Evolutionary conservation across 495 filamentous ascomycete species (phyloP).

Genomic region (Penicillium soppii): DNA sequence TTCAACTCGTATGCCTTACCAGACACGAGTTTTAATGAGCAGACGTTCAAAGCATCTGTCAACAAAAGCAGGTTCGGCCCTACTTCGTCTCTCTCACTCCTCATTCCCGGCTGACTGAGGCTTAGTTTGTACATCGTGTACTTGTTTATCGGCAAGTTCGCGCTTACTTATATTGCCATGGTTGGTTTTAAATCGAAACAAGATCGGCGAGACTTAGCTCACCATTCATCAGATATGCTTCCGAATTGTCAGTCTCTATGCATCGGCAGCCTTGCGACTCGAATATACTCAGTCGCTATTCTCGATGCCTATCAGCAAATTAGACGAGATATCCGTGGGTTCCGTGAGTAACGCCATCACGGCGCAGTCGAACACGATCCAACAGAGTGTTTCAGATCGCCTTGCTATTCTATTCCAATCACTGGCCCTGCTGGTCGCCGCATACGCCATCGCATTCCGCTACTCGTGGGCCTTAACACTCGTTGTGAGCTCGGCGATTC

Average conservation of each 20-base stretch:
- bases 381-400: slow-evolving; percentile 65
- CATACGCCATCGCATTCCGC: slow-evolving; percentile 50
- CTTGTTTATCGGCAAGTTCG: slow-evolving; percentile 40
- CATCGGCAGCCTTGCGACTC: slow-evolving; percentile 30
- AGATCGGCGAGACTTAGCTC: not conserved
- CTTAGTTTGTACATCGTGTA: slow-evolving; percentile 34
- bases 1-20: slow-evolving; percentile 34
- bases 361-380: slow-evolving; percentile 60
- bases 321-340: slow-evolving; percentile 34
- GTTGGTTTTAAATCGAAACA: slow-evolving; percentile 7
- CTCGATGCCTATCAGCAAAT: slow-evolving; percentile 28
- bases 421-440: slow-evolving; percentile 47
- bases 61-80: slow-evolving; percentile 24
- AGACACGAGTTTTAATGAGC: slow-evolving; percentile 19
- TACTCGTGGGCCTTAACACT: slow-evolving; percentile 51
- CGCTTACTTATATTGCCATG: slow-evolving; percentile 32
- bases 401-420: slow-evolving; percentile 50
- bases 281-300: slow-evolving; percentile 35
- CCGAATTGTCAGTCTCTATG: slow-evolving; percentile 47
- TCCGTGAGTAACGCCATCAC: slow-evolving; percentile 59
- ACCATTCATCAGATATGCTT: slow-evolving; percentile 43
- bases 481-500: slow-evolving; percentile 36
- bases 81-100: not conserved
- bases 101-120: not conserved
- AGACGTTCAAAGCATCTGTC: slow-evolving; percentile 26